Conservation (phyloP, 129 eudicot genomes). For the Flaveria sonorensis region DNA sequence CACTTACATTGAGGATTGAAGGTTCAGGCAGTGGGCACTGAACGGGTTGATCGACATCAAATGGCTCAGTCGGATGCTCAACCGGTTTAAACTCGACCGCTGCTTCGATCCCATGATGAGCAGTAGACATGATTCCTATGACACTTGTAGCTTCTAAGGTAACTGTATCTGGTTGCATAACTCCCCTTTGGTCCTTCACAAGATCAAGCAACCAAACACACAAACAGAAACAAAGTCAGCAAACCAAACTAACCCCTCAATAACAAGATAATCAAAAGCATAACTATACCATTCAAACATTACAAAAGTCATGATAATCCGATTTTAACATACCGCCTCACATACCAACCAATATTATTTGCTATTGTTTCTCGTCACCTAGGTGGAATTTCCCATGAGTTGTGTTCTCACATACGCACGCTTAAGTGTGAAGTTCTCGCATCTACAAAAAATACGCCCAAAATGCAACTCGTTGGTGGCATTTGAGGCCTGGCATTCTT, state of each 20-base stretch:
- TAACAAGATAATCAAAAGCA: background rate
- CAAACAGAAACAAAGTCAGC: too few species aligned
- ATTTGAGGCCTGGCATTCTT: too few species aligned
- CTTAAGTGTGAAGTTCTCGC: too few species aligned
- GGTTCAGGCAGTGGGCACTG: slow-evolving; percentile 96
- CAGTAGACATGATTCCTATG: slow-evolving; percentile 38
- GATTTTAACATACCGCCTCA: too few species aligned
- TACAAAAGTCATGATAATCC: background rate
- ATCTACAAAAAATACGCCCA: too few species aligned
- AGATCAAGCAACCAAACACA: too few species aligned
- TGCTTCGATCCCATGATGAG: slow-evolving; percentile 77
- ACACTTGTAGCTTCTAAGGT: slow-evolving; percentile 34
- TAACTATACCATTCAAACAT: background rate
- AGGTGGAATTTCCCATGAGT: too few species aligned
- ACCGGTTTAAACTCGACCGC: slow-evolving; percentile 88
- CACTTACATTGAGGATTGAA: slow-evolving; percentile 87
- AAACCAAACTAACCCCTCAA: background rate
- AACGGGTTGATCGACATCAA: slow-evolving; percentile 75
- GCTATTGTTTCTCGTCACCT: too few species aligned
- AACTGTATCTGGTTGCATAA: slow-evolving; percentile 46
- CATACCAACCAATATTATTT: too few species aligned
- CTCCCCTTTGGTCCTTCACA: slow-evolving; percentile 71
- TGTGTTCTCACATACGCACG: too few species aligned
- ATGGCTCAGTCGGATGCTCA: slow-evolving; percentile 82
- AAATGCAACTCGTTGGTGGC: background rate